A percentile compares a stretch with the other conserved stretches of the same genome.
These are phyloP conservation scores for Ambrosia artemisiifolia DNA, from an alignment of 129 eudicot species.

Conservation along the genomic window DNA sequence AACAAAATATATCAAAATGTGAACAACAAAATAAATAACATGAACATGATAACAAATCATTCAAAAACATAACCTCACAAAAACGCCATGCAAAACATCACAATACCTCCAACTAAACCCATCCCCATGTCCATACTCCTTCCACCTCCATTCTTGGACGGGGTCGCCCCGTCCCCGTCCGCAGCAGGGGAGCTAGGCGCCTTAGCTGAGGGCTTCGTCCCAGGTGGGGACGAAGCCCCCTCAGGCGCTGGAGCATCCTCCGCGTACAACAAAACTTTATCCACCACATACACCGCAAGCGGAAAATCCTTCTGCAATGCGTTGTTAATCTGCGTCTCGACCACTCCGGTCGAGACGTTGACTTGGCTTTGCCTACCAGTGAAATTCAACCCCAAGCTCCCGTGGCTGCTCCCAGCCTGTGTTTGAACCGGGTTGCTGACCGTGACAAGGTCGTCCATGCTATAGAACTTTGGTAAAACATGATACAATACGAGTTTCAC, in stretches of 20 bases:
- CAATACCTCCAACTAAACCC: conserved; percentile 28
- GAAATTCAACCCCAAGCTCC: conserved; percentile 50
- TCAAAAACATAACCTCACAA: conserved; percentile 9
- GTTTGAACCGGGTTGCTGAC: conserved; percentile 85
- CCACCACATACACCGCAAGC: conserved; percentile 67
- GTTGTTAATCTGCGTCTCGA: conserved; percentile 39
- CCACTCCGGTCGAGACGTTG: conserved; percentile 58
- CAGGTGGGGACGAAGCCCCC: conserved; percentile 25
- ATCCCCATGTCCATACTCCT: conserved; percentile 25
- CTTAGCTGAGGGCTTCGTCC: conserved; percentile 11
- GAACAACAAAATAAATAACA: conserved; percentile 13
- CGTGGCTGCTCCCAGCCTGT: conserved; percentile 47
- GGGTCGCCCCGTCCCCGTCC: not conserved
- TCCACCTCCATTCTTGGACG: conserved; percentile 27
- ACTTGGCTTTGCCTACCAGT: conserved; percentile 54
- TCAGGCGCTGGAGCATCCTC: conserved; percentile 55
- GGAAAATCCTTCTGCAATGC: conserved; percentile 51
- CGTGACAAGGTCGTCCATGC: conserved; percentile 29
- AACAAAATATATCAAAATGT: not conserved
- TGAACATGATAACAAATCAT: conserved; percentile 8
- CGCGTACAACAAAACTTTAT: conserved; percentile 54
- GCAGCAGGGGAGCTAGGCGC: conserved; percentile 19
- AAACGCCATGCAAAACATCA: conserved; percentile 29
- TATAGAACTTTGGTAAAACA: conserved; percentile 60
- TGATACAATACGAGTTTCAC: conserved; percentile 66